Percentiles rank a stretch among this genome's conserved stretches.
These are phyloP conservation scores for Tetrapyrgos nigripes DNA, from an alignment of 1,284 basidiomycete genomes.

Conservation along the genomic window DNA sequence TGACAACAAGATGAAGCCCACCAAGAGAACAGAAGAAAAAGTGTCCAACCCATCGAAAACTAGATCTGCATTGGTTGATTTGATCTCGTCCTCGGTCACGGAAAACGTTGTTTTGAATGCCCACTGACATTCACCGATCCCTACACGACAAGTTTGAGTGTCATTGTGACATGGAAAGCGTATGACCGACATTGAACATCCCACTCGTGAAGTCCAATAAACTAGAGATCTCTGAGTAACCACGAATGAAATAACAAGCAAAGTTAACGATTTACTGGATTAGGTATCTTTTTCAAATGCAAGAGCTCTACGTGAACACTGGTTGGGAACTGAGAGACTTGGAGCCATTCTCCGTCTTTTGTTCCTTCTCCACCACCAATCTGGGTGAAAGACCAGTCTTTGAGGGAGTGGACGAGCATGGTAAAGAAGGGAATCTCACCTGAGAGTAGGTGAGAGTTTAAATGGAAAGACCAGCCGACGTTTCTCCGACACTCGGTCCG, in stretches of 20 bases:
- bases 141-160: constrained; percentile 45
- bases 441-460: not conserved
- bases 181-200: constrained; percentile 75
- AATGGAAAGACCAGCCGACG: not conserved
- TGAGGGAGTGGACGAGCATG: constrained; percentile 32
- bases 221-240: constrained; percentile 44
- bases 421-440: not conserved
- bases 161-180: not conserved
- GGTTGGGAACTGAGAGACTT: constrained; percentile 73
- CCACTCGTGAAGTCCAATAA: constrained; percentile 82
- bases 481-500: no score
- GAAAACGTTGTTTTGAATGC: constrained; percentile 76
- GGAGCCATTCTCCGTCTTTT: constrained; percentile 70
- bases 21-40: constrained; percentile 74
- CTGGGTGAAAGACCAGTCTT: constrained; percentile 74
- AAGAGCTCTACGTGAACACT: constrained; percentile 87
- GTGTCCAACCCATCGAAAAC: constrained; percentile 92
- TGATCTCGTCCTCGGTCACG: constrained; percentile 54
- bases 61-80: constrained; percentile 65
- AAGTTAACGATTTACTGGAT: constrained; percentile 66
- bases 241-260: constrained; percentile 8
- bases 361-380: constrained; percentile 66
- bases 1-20: constrained; percentile 41
- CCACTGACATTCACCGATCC: constrained; percentile 90
- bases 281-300: constrained; percentile 72